Percentiles rank a stretch among this genome's conserved stretches.
phyloP scores from a whole-genome alignment of 495 filamentous ascomycete genomes.

The Penicillium samsonianum region DNA sequence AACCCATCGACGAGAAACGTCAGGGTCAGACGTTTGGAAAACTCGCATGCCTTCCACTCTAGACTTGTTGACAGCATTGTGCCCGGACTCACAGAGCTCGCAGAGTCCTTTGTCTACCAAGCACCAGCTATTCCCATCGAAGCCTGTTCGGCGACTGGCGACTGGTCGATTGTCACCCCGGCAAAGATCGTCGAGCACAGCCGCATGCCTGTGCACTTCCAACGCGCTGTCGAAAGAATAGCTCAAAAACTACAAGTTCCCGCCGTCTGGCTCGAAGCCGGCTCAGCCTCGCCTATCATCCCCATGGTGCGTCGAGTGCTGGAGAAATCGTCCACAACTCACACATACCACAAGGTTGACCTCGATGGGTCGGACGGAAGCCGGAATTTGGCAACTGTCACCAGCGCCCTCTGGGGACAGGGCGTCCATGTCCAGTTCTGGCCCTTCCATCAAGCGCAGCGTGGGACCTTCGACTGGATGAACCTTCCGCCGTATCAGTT shows the following conservation, averaged over 20 bases:
- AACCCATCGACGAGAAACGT: conserved; percentile 6
- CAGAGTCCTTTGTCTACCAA: conserved; percentile 29
- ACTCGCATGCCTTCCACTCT: conserved; percentile 54
- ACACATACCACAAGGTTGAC: not conserved
- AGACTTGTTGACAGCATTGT: conserved; percentile 43
- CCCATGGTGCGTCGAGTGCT: conserved; percentile 33
- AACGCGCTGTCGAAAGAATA: conserved; percentile 37
- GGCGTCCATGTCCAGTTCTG: conserved; percentile 33
- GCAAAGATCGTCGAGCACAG: conserved; percentile 33
- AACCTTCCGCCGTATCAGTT: conserved; percentile 42
- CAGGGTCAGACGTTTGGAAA: conserved; percentile 41
- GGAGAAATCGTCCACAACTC: conserved; percentile 6
- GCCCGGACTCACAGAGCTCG: conserved; percentile 27
- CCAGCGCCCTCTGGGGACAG: conserved; percentile 26
- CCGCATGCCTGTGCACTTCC: conserved; percentile 46
- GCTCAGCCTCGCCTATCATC: conserved; percentile 34
- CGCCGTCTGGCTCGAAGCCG: conserved; percentile 44
- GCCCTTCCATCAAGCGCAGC: conserved; percentile 30
- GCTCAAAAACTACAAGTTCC: conserved; percentile 10
- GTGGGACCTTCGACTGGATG: conserved; percentile 8
- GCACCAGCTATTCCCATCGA: conserved; percentile 31
- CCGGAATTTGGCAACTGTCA: conserved; percentile 21
- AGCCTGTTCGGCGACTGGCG: conserved; percentile 16
- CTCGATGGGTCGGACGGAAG: conserved; percentile 1
- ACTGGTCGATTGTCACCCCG: conserved; percentile 17